Base-by-base conservation (phyloP, 176 grass and related monocot genomes). In the Cocos nucifera region DNA sequence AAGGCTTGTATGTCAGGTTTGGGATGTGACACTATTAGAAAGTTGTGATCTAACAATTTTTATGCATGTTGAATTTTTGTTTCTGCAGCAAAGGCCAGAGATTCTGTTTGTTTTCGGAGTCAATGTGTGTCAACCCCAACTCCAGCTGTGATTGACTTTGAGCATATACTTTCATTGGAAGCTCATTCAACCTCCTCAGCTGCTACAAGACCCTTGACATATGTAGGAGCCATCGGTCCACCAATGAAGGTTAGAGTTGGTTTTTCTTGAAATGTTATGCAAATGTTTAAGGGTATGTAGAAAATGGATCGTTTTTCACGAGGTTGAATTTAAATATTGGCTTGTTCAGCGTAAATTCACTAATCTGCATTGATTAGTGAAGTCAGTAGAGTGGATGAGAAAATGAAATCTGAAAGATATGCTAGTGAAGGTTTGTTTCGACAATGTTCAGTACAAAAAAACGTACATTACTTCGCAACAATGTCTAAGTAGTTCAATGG, bases 161-260 rank as follows among this genome's bases (percentile, higher is more conserved):
- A 68, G n/a, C 10, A 4, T 26, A 21, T 68, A 44, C 23, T 9
- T 35, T 39, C 28, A 4, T 25, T 68, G 27, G 65, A 68, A 22
- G 26, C n/a, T 56, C 18, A 56, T 35, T 35, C 65, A 56, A 56
- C 24, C 28, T 21, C 53, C 53, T 22, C 22, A 19, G 26, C 54
- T 68, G 27, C 53, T 44, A 32, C 30, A 35, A 68, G 52, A 68
- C 65, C 65, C 53, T 4, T 68, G 24, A 68, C 52, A 17, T 68
- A 68, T 39, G 3, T 26, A 35, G 28, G 50, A 56, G 27, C 26
- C 55, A n/a, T 68, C 44, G 53, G 65, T 3, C 65, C 27, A 20
- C 51, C 65, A 39, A 56, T 2, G 21, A 68, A 68, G 65, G 65
- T 68, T 68, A 21, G 65, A 56, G 4, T 68, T 56, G n/a, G 22